Evolutionary conservation across 495 filamentous ascomycete species (phyloP).

Genomic region (Amphirosellinia nigrospora): DNA sequence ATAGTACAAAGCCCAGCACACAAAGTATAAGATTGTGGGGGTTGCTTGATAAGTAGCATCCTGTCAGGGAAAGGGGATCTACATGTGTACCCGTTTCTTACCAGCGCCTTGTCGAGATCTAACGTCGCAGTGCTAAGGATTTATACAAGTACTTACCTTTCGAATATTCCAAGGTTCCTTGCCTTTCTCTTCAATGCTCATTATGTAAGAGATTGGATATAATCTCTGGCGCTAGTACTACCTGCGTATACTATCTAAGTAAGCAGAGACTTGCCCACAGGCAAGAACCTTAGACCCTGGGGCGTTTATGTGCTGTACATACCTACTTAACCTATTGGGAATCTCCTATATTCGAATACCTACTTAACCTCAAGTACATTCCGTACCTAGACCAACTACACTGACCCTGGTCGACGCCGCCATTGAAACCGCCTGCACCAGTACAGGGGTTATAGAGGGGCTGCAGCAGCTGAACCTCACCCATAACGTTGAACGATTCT

Average conservation of each 20-base stretch:
- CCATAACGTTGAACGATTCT: background rate
- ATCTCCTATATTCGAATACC: background rate
- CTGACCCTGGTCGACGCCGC: background rate
- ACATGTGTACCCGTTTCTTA: background rate
- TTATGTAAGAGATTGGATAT: background rate
- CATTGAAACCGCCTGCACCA: background rate
- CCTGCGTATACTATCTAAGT: background rate
- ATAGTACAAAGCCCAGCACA: background rate
- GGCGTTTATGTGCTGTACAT: too few species aligned
- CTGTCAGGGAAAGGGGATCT: slow-evolving; percentile 2
- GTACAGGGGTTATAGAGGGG: slow-evolving; percentile 1
- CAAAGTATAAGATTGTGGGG: background rate
- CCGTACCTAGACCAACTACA: background rate
- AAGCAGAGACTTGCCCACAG: background rate
- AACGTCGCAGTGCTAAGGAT: background rate
- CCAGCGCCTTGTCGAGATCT: background rate
- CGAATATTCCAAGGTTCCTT: background rate
- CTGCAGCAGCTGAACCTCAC: background rate
- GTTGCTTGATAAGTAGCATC: background rate
- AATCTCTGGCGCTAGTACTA: too few species aligned
- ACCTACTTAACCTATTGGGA: too few species aligned
- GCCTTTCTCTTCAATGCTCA: background rate
- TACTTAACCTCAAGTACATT: background rate
- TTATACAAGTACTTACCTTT: background rate
- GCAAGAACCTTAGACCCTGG: background rate